Base-by-base conservation (phyloP, 495 filamentous ascomycete species). In the Apiosordaria backusii region DNA sequence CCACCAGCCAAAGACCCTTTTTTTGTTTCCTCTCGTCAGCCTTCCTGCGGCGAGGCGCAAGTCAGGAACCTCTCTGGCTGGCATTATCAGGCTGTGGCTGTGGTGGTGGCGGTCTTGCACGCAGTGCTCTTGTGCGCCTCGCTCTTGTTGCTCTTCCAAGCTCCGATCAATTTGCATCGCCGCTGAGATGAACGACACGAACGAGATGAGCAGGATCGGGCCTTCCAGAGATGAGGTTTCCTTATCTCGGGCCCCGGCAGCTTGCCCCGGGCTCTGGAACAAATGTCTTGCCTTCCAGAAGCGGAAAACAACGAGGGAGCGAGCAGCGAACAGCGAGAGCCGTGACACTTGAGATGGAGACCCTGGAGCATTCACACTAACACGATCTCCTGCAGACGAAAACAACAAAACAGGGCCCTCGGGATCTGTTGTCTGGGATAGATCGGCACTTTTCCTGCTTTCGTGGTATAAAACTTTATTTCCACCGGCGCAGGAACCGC, bases 141-240 rank as follows among this genome's bases (percentile, higher is more conserved):
- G 55, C 4, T 25, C 55, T 21, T 22, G 19, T 16, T 26, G 57
- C 21, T 18, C 25, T 16, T 60, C 24, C 57, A 29, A 29, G 18
- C 26, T 23, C 25, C 55, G 22, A 22, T 57, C n/a, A 18, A 18
- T 18, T 21, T 60, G 57, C 57, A 60, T 29, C 57, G 57, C 57
- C 57, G 57, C 57, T 60, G 21, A 24, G 2, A 57, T 23, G 23
- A 57, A 9, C 9, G 9, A 45, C 13, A 9, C 16, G 35, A 55
- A 59, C n/a, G n/a, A 61, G 59, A 61, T 61, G 59, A 45, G 59
- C 27, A 61, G 26, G 59, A 61, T 61, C 29, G 59, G 24, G 15
- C 59, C 25, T 27, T 25, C n/a, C 59, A 25, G 27, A 27, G 18
- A 23, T 22, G n/a, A 55, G 52, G 52, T 18, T 61, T 45, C 29